Evolutionary conservation across 495 filamentous ascomycete species (phyloP).

Genomic region (Aspergillus coremiiformis): DNA sequence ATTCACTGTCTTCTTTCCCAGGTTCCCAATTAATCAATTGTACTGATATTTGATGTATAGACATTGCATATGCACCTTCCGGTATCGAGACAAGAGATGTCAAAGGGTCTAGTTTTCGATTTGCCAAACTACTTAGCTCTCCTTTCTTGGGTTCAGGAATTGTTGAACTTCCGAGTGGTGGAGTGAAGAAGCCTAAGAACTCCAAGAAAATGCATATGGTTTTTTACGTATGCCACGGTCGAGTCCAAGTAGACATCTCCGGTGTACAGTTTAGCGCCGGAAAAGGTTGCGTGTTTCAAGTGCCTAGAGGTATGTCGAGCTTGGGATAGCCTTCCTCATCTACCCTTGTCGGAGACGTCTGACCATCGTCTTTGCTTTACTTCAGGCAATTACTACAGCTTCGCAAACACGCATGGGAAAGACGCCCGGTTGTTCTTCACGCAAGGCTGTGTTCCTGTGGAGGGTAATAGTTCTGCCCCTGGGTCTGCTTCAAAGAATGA

Average conservation of each 20-base stretch:
- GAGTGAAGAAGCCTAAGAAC: conserved; percentile 81
- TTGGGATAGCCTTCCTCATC: not conserved
- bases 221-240: conserved; percentile 78
- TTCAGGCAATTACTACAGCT: conserved; percentile 77
- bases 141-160: conserved; percentile 83
- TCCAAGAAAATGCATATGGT: conserved; percentile 89
- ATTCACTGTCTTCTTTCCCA: not conserved
- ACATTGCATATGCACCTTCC: conserved; percentile 67
- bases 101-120: conserved; percentile 66
- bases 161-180: conserved; percentile 75
- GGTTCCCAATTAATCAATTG: not conserved
- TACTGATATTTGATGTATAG: conserved; percentile 25
- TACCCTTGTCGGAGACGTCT: not conserved
- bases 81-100: conserved; percentile 72
- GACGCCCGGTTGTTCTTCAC: conserved; percentile 77
- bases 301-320: conserved; percentile 74
- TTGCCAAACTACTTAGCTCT: conserved; percentile 76
- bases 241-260: conserved; percentile 63
- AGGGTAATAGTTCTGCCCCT: conserved; percentile 21
- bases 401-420: conserved; percentile 60
- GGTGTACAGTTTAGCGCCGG: conserved; percentile 77
- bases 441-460: conserved; percentile 57
- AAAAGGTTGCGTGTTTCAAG: conserved; percentile 84
- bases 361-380: not conserved
- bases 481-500: conserved; percentile 22